phyloP scores from a whole-genome alignment of 78 protist genomes.

The Guillardia theta region DNA sequence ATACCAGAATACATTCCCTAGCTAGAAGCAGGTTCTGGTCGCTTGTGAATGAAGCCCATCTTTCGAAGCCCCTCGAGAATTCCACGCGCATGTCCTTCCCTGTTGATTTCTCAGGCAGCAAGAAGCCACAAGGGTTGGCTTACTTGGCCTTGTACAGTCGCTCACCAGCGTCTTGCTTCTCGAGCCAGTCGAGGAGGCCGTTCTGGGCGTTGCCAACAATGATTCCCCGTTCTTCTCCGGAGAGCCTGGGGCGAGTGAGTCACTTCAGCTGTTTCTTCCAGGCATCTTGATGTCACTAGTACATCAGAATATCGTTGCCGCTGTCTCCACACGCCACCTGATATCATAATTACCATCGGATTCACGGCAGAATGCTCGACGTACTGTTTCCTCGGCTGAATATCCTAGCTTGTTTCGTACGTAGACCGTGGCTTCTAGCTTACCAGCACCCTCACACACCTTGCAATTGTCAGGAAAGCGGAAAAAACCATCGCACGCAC shows the following conservation, averaged over 20 bases:
- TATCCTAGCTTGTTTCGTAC: not conserved
- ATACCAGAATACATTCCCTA: no score
- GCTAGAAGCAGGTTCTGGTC: no score
- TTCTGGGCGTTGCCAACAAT: not conserved
- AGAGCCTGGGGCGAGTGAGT: no score
- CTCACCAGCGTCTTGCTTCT: not conserved
- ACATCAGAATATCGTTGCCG: not conserved
- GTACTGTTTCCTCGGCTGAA: not conserved
- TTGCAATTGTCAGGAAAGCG: not conserved
- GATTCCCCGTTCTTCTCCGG: not conserved
- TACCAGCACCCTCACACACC: not conserved
- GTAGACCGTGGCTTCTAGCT: not conserved
- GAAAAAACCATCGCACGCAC: not conserved
- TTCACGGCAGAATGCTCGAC: not conserved
- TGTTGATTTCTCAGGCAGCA: no score
- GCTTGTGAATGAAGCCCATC: conserved; percentile 1
- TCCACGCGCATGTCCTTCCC: not conserved
- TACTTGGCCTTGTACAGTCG: no score
- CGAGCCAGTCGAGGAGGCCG: not conserved
- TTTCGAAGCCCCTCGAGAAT: not conserved
- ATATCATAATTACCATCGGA: not conserved
- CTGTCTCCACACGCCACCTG: not conserved
- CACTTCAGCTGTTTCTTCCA: no score
- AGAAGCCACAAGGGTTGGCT: no score
- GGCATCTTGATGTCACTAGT: no score